Evolutionary conservation across 441 rosid species (phyloP).

Genomic region (Flueggea neowawraea): DNA sequence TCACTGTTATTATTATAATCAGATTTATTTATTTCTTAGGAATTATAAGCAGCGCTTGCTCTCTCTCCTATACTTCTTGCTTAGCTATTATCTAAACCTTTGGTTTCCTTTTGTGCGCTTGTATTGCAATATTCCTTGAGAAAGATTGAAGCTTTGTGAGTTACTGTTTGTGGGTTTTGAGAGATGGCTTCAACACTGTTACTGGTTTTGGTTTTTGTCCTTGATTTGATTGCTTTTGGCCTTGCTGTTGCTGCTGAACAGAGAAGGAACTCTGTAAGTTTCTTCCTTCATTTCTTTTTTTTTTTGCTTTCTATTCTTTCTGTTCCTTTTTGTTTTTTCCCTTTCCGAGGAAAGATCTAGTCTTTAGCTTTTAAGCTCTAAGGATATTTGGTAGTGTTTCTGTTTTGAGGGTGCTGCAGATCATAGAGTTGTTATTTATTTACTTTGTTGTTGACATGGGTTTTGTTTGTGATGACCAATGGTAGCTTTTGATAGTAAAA

Average conservation of each 20-base stretch:
- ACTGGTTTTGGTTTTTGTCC: slow-evolving; percentile 56
- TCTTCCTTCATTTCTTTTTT: slow-evolving; percentile 2
- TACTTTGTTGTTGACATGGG: too few relatives aligned
- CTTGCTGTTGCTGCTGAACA: slow-evolving; percentile 97
- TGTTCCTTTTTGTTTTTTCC: not conserved
- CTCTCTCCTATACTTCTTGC: too few relatives aligned
- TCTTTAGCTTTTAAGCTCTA: not conserved
- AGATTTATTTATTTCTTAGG: too few relatives aligned
- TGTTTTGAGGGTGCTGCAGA: slow-evolving; percentile 5
- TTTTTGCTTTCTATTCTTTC: not conserved
- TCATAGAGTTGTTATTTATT: too few relatives aligned
- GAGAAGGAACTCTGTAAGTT: slow-evolving; percentile 74
- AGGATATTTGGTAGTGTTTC: not conserved
- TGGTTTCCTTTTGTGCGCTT: not conserved
- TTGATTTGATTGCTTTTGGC: slow-evolving; percentile 80
- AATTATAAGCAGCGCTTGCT: too few relatives aligned
- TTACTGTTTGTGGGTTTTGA: not conserved
- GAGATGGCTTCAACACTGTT: slow-evolving; percentile 65
- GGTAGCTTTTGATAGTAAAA: too few relatives aligned
- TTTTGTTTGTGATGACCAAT: too few relatives aligned
- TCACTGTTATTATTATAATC: too few relatives aligned
- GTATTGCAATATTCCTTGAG: not conserved
- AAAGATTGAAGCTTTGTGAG: not conserved
- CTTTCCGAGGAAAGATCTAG: not conserved
- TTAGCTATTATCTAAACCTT: too few relatives aligned